Base-by-base conservation (phyloP, 208 protist genomes). In the Leishmania aethiopica region DNA sequence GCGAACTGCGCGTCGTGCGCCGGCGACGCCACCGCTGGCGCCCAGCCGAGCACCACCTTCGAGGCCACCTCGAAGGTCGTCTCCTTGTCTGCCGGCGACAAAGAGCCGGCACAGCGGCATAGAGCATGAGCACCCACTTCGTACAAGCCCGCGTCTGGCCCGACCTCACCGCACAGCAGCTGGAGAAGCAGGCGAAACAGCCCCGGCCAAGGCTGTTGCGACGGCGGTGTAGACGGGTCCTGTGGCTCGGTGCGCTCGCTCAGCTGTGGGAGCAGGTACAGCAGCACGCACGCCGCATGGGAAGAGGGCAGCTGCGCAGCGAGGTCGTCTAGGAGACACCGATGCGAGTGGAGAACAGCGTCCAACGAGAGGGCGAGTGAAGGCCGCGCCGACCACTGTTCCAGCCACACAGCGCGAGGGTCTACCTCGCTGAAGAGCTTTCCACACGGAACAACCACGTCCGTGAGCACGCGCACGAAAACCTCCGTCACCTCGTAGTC, bases 381-480 rank as follows among this genome's bases (percentile, higher is more conserved):
- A 6, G 90, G 88, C 17, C 88, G 86, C 67, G 77, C 59, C 22
- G 79, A 75, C 82, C 91, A 89, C 49, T 62, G 49, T 15, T 75
- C 76, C 60, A 93, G 77, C 92, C 92, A 95, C 67, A 45, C 40
- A 28, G 87, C 90, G 7, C 53, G 59, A 53, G 92, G 83, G 80
- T 95, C 92, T 10, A 86, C 74, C 13, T 35, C 35, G 49, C 80
- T 69, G 71, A 89, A 85, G 6, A 73, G 67, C 3, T 28, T 37
- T 25, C 86, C 78, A 35, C 88, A 85, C 3, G 84, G 80, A 28
- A 92, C 59, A 8, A 91, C 77, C 15, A 90, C 83, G 17, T 82
- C 74, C 10, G 51, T 62, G 25, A 94, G 49, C 32, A 96, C 62
- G 32, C 70, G 64, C 5, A 69, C n/a, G n/a, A 93, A 77, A 55